Conservation (phyloP, 192 early-diverging fungal genomes). For the Geosiphon pyriformis region DNA sequence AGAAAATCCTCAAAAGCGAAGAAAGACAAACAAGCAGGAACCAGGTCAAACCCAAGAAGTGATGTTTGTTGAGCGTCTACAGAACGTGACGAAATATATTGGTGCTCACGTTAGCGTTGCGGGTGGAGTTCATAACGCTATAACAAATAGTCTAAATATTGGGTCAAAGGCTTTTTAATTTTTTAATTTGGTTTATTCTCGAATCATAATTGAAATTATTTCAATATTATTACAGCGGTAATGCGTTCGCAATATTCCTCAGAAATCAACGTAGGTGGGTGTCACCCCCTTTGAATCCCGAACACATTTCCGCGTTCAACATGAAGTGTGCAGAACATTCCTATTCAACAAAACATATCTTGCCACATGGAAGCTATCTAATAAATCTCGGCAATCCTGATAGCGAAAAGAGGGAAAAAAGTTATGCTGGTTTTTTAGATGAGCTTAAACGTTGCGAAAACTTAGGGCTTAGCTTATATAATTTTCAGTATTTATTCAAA, state of each 20-base stretch:
- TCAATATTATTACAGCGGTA: slow-evolving; percentile 20
- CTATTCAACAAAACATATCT: slow-evolving; percentile 27
- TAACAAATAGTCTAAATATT: slow-evolving; percentile 33
- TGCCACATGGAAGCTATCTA: slow-evolving; percentile 53
- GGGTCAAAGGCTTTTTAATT: slow-evolving; percentile 20
- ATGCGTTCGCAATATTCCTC: slow-evolving; percentile 39
- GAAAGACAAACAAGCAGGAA: not conserved
- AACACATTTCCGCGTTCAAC: slow-evolving; percentile 30
- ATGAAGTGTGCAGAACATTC: slow-evolving; percentile 12
- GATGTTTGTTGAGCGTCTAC: not conserved
- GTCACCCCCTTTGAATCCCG: slow-evolving; percentile 19
- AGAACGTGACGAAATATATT: slow-evolving; percentile 21
- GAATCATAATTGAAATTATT: not conserved
- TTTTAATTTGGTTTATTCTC: not conserved
- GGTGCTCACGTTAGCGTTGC: slow-evolving; percentile 41
- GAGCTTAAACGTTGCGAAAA: slow-evolving; percentile 45
- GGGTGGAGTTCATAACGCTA: slow-evolving; percentile 34
- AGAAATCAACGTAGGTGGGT: slow-evolving; percentile 38
- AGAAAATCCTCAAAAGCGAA: not conserved
- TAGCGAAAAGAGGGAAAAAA: slow-evolving; percentile 36
- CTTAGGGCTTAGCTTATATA: slow-evolving; percentile 46
- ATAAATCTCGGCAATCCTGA: slow-evolving; percentile 51
- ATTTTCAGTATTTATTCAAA: slow-evolving; percentile 57
- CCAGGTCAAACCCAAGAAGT: not conserved
- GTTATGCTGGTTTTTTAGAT: slow-evolving; percentile 43